phyloP scores from a whole-genome alignment of 2,329 filamentous ascomycete species.

The Fusarium solani-melongenae region DNA sequence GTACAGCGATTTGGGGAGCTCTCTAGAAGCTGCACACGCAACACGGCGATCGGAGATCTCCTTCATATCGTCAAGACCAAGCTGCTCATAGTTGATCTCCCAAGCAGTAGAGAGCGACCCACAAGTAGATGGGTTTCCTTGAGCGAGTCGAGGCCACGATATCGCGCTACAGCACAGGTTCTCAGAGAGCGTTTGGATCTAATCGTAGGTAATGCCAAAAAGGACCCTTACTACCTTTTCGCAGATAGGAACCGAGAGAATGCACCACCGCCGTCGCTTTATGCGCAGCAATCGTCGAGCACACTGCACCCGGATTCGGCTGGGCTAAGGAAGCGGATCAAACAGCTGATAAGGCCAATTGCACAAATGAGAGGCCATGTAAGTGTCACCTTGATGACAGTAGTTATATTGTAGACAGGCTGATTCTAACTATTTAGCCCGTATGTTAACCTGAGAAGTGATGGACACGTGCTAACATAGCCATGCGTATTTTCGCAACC shows the following conservation, averaged over 20 bases:
- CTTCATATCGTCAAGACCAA: neutral
- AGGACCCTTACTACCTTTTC: neutral
- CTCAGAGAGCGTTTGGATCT: neutral
- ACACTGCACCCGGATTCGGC: slow-evolving; percentile 2
- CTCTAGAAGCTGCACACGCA: neutral
- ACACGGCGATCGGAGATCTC: neutral
- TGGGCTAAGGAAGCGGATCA: neutral
- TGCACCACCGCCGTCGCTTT: neutral
- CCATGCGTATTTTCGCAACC: neutral
- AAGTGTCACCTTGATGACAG: neutral
- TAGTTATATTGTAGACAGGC: neutral
- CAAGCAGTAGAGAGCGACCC: neutral
- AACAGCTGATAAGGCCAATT: neutral
- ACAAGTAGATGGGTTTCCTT: neutral
- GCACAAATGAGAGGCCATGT: slow-evolving; percentile 10
- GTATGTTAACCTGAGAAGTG: neutral
- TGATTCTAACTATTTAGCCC: neutral
- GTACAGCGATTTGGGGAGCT: neutral
- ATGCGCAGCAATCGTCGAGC: neutral
- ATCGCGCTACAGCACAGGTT: neutral
- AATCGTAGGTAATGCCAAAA: neutral
- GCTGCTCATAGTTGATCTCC: neutral
- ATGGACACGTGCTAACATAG: neutral
- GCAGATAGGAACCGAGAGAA: neutral
- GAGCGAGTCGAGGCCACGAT: neutral